These are phyloP conservation scores for Hura crepitans DNA, from an alignment of 441 rosid species.

Conservation along the genomic window DNA sequence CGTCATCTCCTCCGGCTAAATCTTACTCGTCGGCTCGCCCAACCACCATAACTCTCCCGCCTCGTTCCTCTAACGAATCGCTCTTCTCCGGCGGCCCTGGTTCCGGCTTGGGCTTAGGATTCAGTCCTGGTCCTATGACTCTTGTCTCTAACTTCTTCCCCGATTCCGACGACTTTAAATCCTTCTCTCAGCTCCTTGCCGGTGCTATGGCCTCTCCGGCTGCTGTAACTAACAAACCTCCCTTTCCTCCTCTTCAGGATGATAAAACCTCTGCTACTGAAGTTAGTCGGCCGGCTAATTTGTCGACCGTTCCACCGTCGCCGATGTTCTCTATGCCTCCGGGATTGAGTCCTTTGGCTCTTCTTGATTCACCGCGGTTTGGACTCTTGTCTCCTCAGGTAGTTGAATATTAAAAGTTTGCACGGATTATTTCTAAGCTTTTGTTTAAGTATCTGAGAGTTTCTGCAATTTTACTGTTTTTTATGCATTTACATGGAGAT, in stretches of 20 bases:
- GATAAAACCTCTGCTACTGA: conserved; percentile 17
- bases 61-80: conserved; percentile 51
- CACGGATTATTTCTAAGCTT: neutral
- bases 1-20: conserved; percentile 30
- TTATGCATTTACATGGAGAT: neutral
- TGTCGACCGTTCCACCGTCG: conserved; percentile 46
- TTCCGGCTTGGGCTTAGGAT: conserved; percentile 31
- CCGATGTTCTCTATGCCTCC: conserved; percentile 49
- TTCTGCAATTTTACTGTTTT: neutral
- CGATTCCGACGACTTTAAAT: conserved; percentile 66
- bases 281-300: conserved; percentile 39
- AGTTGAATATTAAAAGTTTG: too few species aligned
- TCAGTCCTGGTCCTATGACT: conserved; percentile 95
- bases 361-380: conserved; percentile 67
- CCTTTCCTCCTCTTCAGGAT: conserved; percentile 14
- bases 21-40: conserved; percentile 41
- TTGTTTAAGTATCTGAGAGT: neutral
- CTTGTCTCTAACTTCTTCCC: conserved; percentile 67
- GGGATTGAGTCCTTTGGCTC: conserved; percentile 52
- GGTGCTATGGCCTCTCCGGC: conserved; percentile 73
- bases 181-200: conserved; percentile 85
- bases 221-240: conserved; percentile 14
- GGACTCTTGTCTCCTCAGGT: conserved; percentile 68
- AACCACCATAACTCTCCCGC: conserved; percentile 58
- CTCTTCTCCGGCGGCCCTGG: conserved; percentile 35